Evolutionary conservation across 1,284 basidiomycete genomes (phyloP).

Genomic region (Irpex sp.): DNA sequence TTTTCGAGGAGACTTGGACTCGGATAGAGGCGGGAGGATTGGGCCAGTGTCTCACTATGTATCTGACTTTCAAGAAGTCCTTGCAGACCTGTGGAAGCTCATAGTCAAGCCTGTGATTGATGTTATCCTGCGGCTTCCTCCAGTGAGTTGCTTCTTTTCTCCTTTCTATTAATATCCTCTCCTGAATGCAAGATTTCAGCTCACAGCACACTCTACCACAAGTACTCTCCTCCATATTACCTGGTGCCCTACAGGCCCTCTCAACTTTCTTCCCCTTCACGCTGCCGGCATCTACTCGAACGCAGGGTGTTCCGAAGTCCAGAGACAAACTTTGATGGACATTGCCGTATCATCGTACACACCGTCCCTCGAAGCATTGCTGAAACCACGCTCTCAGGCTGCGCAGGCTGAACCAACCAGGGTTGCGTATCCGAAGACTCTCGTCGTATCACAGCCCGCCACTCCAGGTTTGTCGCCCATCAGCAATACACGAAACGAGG

Average conservation of each 20-base stretch:
- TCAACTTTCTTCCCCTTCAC: background rate
- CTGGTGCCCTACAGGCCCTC: background rate
- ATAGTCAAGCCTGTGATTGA: no score
- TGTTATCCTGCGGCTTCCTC: no score
- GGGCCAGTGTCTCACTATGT: no score
- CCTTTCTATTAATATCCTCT: no score
- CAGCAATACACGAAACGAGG: background rate
- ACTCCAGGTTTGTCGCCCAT: background rate
- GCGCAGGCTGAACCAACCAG: background rate
- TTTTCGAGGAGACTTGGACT: no score
- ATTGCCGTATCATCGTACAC: background rate
- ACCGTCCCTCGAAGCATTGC: background rate
- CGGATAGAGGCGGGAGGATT: no score
- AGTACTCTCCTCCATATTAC: background rate
- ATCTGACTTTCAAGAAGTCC: no score
- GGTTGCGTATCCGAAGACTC: background rate
- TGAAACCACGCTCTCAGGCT: background rate
- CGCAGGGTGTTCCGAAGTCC: background rate
- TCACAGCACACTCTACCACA: no score
- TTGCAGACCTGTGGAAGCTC: no score
- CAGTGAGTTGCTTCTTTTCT: no score
- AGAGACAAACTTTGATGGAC: background rate
- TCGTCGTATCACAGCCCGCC: background rate
- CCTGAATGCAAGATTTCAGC: no score
- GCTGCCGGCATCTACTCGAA: background rate